These are phyloP conservation scores for Paramecium caudatum DNA, from an alignment of 73 alveolate species.

Conservation along the genomic window DNA sequence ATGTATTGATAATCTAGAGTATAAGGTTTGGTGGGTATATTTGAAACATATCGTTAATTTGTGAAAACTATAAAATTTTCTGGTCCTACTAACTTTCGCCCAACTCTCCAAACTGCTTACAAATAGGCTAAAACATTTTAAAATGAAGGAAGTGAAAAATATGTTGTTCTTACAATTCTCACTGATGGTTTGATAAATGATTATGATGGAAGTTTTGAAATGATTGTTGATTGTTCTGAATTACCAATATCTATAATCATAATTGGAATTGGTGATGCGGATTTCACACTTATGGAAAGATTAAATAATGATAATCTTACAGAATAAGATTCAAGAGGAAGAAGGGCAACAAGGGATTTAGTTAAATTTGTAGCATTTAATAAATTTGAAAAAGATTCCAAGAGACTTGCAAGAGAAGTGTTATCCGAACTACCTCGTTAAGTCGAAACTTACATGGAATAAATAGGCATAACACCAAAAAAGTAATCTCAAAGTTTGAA, in stretches of 20 bases:
- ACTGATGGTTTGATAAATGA: constrained; percentile 64
- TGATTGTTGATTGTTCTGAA: constrained; percentile 35
- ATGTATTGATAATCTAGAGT: constrained; percentile 54
- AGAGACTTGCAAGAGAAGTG: constrained; percentile 56
- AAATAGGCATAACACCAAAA: too few species aligned
- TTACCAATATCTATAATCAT: constrained; percentile 76
- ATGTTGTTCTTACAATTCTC: neutral
- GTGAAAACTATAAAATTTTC: constrained; percentile 38
- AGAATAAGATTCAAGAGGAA: constrained; percentile 8
- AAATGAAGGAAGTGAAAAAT: constrained; percentile 1
- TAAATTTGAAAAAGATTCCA: constrained; percentile 63
- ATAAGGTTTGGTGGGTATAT: constrained; percentile 81
- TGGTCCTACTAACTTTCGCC: constrained; percentile 56
- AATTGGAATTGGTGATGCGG: constrained; percentile 78
- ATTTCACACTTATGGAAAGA: constrained; percentile 67
- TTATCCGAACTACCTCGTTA: constrained; percentile 75
- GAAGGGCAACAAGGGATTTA: constrained; percentile 68
- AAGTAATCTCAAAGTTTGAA: too few species aligned
- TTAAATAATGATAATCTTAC: constrained; percentile 67
- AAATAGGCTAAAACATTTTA: neutral
- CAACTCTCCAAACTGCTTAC: neutral
- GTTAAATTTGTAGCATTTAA: constrained; percentile 77
- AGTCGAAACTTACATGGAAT: too few species aligned
- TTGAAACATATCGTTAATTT: constrained; percentile 80
- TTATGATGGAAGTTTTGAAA: neutral